phyloP scores from a whole-genome alignment of 768 basidiomycete species.

The Brasilioporus rufonigricans region DNA sequence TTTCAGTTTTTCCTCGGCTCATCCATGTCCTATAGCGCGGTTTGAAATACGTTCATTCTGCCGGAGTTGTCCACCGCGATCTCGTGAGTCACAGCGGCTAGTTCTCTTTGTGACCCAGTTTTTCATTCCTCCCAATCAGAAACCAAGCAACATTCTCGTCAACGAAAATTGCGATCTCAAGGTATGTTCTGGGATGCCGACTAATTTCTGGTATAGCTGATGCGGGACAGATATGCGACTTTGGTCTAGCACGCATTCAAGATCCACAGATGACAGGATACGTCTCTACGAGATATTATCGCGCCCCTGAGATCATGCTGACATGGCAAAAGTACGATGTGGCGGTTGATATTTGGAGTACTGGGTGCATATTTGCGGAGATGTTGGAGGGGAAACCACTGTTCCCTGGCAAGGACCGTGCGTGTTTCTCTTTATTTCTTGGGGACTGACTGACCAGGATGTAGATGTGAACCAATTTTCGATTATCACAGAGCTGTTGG shows the following conservation, averaged over 20 bases:
- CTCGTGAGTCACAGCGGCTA: slow-evolving; percentile 49
- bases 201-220: slow-evolving; percentile 2
- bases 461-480: slow-evolving; percentile 99
- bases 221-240: slow-evolving; percentile 85
- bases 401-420: slow-evolving; percentile 99
- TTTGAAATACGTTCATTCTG: slow-evolving; percentile 98
- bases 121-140: slow-evolving; percentile 42
- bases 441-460: background rate
- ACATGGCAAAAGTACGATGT: slow-evolving; percentile 99
- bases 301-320: slow-evolving; percentile 99
- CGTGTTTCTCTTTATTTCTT: slow-evolving; percentile 36
- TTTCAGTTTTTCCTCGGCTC: background rate
- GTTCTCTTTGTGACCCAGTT: background rate
- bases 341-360: slow-evolving; percentile 99
- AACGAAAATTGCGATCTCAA: slow-evolving; percentile 99
- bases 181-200: slow-evolving; percentile 41
- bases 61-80: slow-evolving; percentile 97
- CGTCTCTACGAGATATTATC: slow-evolving; percentile 97
- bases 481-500: slow-evolving; percentile 96
- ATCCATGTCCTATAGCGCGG: slow-evolving; percentile 62
- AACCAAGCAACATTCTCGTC: slow-evolving; percentile 99
- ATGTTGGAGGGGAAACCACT: slow-evolving; percentile 99
- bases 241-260: slow-evolving; percentile 96
- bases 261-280: slow-evolving; percentile 99
- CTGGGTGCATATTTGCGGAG: slow-evolving; percentile 99